These are phyloP conservation scores for Amylocarpus encephaloides DNA, from an alignment of 2,329 filamentous ascomycete genomes.

Conservation along the genomic window DNA sequence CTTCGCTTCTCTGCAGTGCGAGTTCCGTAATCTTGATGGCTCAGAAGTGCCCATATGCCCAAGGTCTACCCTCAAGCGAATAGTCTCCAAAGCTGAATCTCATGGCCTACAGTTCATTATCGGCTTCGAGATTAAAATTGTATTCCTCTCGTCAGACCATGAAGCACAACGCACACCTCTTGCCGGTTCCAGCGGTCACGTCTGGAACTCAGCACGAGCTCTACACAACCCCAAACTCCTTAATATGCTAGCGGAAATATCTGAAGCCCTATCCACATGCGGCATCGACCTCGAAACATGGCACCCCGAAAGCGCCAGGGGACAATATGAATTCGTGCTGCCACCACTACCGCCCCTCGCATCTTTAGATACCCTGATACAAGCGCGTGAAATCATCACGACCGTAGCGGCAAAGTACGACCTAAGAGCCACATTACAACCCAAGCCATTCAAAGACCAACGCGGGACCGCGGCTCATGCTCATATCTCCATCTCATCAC, in stretches of 20 bases:
- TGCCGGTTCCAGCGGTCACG: slow-evolving; percentile 56
- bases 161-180: slow-evolving; percentile 31
- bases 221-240: slow-evolving; percentile 52
- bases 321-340: slow-evolving; percentile 74
- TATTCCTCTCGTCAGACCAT: slow-evolving; percentile 49
- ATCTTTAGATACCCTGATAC: slow-evolving; percentile 66
- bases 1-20: slow-evolving; percentile 60
- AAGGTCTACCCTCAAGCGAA: slow-evolving; percentile 51
- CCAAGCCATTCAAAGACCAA: slow-evolving; percentile 54
- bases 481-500: slow-evolving; percentile 58
- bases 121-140: slow-evolving; percentile 78
- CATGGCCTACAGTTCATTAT: slow-evolving; percentile 55
- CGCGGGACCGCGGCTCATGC: slow-evolving; percentile 63
- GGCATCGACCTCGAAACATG: slow-evolving; percentile 66
- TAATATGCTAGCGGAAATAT: slow-evolving; percentile 59
- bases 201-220: slow-evolving; percentile 62
- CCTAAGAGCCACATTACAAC: slow-evolving; percentile 65
- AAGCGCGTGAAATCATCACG: slow-evolving; percentile 62
- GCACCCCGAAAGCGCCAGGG: slow-evolving; percentile 65
- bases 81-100: slow-evolving; percentile 45
- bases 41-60: slow-evolving; percentile 53
- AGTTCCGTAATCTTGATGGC: slow-evolving; percentile 55
- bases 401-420: slow-evolving; percentile 56
- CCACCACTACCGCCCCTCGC: slow-evolving; percentile 55
- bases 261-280: slow-evolving; percentile 50